Evolutionary conservation across 164 flowering plant species (phyloP), one percentile per base, ranked within the genome.

Genomic region (Annona cherimola): DNA sequence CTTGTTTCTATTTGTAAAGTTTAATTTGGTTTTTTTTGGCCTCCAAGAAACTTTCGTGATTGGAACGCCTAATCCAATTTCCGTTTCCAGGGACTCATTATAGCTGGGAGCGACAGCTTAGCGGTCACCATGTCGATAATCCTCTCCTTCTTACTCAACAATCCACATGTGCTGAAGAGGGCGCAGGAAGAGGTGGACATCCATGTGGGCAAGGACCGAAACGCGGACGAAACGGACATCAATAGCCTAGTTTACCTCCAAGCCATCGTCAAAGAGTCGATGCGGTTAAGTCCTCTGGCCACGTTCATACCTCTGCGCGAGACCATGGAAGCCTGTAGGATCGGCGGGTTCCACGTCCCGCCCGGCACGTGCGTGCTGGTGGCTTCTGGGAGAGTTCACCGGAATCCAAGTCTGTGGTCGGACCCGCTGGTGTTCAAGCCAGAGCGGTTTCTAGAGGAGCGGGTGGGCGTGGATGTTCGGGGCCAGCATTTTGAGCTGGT

Each of bases 251-350:
- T 57, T 1, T 85, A 82, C 43, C 83, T 83, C 44, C 80, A 85
- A 71, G 88, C 86, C 8, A 70, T 85, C 8, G 2, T 83, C 35
- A 84, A 84, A 45, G 86, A 83, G 64, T 69, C 82, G 0, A 42
- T 81, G n/a, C 75, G 84, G 1, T 54, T 83, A 42, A 76, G 81
- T 63, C 83, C 85, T 2, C 76, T 80, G 0, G 77, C 42, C 0
- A 73, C 85, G 20, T 70, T 81, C 0, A 12, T 50, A 2, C 50
- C 45, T 1, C 81, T 78, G 7, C 84, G 59, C 2, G 74, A 74
- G 43, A 71, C 78, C 26, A 70, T 9, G 3, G 82, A 82, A 16
- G 83, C 79, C 46, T 82, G 84, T 68, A 71, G 20, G 1, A 61
- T 84, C 1, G 67, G 69, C 2, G 85, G 81, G 45, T 77, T 77